Evolutionary conservation across 2,329 filamentous ascomycete genomes (phyloP), one percentile per base, ranked within the genome.

Genomic region (Neophaeococcomyces aloes): DNA sequence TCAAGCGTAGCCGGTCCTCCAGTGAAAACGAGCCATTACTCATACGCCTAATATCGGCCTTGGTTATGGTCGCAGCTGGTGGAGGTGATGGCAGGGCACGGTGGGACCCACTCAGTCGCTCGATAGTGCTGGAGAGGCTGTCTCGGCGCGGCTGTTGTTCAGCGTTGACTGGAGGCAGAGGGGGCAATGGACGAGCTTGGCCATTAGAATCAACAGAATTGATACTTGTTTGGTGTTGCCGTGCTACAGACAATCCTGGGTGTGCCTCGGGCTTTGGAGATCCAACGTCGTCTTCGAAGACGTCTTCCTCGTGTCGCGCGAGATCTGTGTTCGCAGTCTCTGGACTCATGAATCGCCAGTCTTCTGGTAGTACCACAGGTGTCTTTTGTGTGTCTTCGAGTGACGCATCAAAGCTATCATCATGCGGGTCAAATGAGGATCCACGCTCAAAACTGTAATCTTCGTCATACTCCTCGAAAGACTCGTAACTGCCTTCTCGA

Each of bases 311-410:
- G 10, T 67, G 61, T 47, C 72, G 66, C 3, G 68, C 67, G 29
- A 77, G 58, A 18, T 71, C 70, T 11, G 65, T 71, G 49, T 77
- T 70, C n/a, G 69, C 75, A 17, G 63, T 77, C 55, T 71, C 79
- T 60, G 66, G 85, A 66, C 67, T 88, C 74, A 81, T 79, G 52
- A 77, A 84, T 50, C 84, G 79, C 91, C 91, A 98, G 60, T 95
- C 87, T 57, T 96, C 91, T 1, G 91, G 91, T 17, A 93, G 77
- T n/a, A 98, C 89, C 8, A 98, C 91, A 0, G 91, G 91, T 1
- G 91, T 96, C 70, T 96, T 96, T 58, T 94, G 86, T 4, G 86
- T 89, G 58, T 96, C 89, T 64, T 96, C 89, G 1, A 96, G 74
- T 5, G 87, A 94, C 11, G 86, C 89, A 63, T 96, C 89, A 55